Conservation (phyloP, 2,329 filamentous ascomycete species). For the Trichoderma oligosporum region DNA sequence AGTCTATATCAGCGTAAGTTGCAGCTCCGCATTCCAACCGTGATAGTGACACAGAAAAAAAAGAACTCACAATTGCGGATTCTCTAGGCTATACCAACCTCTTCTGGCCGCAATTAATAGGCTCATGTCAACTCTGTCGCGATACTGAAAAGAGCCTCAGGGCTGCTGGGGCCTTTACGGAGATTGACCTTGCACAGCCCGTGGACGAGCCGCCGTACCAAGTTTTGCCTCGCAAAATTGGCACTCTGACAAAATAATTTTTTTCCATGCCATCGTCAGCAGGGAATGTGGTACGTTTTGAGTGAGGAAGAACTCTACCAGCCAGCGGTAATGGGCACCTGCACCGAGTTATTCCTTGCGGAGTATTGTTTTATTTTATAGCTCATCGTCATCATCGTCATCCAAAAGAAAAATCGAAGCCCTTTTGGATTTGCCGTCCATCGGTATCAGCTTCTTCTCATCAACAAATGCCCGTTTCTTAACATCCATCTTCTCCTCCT, state of each 20-base stretch:
- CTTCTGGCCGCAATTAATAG: slow-evolving; percentile 50
- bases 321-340: background rate
- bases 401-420: slow-evolving; percentile 38
- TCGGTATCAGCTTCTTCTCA: slow-evolving; percentile 24
- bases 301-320: background rate
- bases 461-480: slow-evolving; percentile 8
- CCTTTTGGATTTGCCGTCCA: slow-evolving; percentile 27
- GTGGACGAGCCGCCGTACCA: slow-evolving; percentile 41
- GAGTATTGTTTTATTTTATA: slow-evolving; percentile 25
- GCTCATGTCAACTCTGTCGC: slow-evolving; percentile 50
- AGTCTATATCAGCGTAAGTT: slow-evolving; percentile 50
- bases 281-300: background rate
- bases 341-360: background rate
- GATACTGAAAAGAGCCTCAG: slow-evolving; percentile 46
- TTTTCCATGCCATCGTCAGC: background rate
- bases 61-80: slow-evolving; percentile 3
- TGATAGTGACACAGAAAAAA: background rate
- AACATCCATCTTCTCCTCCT: slow-evolving; percentile 23
- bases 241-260: slow-evolving; percentile 48
- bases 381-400: slow-evolving; percentile 38
- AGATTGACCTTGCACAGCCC: slow-evolving; percentile 45
- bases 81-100: slow-evolving; percentile 46
- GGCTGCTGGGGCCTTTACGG: slow-evolving; percentile 48
- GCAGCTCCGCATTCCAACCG: background rate
- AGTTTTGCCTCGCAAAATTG: slow-evolving; percentile 47